Conservation (phyloP, 345 rosid genomes). For the Acer campestre region DNA sequence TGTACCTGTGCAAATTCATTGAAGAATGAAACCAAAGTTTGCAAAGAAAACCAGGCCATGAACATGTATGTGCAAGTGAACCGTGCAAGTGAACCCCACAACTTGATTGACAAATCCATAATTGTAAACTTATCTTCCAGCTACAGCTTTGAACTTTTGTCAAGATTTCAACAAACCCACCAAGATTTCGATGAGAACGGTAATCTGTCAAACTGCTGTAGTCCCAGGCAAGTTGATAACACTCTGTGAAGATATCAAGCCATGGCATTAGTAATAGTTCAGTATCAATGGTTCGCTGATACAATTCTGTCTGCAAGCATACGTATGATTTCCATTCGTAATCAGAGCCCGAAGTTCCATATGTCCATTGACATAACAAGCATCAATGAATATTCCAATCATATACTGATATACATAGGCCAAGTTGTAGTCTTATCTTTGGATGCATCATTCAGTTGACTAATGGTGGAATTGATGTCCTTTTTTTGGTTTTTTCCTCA, state of each 20-base stretch:
- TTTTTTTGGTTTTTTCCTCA: constrained; percentile 22
- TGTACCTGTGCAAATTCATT: neutral
- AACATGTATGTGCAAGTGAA: neutral
- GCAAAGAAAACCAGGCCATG: neutral
- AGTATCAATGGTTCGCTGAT: neutral
- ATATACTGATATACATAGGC: neutral
- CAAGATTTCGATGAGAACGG: neutral
- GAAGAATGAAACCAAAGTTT: neutral
- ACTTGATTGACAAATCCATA: neutral
- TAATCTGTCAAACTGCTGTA: neutral
- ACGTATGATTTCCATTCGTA: too few relatives aligned
- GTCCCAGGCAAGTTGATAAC: neutral
- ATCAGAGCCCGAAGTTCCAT: neutral
- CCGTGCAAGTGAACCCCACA: neutral
- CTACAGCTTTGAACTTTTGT: neutral
- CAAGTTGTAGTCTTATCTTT: neutral
- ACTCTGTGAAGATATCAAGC: neutral
- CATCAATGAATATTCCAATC: neutral
- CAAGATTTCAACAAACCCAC: neutral
- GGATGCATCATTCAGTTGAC: neutral
- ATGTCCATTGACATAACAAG: neutral
- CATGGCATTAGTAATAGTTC: neutral
- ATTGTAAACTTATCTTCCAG: neutral
- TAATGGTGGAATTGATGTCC: constrained; percentile 5
- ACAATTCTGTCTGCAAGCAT: neutral